phyloP scores from a whole-genome alignment of 163 green algal species.

The Coccomyxa subellipsoidea region DNA sequence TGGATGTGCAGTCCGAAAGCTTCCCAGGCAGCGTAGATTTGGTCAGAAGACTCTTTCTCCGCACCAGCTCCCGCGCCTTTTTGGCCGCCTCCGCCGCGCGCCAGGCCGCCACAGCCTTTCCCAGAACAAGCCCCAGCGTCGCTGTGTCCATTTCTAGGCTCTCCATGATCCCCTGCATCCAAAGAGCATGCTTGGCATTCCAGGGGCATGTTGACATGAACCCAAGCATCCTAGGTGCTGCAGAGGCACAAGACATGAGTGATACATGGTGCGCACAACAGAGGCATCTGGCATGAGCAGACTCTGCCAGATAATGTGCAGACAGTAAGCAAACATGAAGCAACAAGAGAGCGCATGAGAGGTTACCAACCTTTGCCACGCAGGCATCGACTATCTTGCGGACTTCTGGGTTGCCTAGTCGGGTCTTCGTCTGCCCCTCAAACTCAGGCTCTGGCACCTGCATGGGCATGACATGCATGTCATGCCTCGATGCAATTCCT shows the following conservation, averaged over 20 bases:
- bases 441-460: conserved; percentile 94
- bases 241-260: too few relatives aligned
- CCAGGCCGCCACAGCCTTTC: conserved; percentile 62
- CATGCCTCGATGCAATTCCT: too few relatives aligned
- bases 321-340: too few relatives aligned
- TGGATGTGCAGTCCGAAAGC: conserved; percentile 90
- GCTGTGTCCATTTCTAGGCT: conserved; percentile 62
- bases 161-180: conserved; percentile 43
- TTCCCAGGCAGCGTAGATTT: conserved; percentile 91
- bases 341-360: background rate
- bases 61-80: conserved; percentile 86
- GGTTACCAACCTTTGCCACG: conserved; percentile 36
- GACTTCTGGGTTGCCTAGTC: conserved; percentile 92
- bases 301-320: too few relatives aligned
- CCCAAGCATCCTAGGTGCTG: too few relatives aligned
- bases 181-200: too few relatives aligned
- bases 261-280: too few relatives aligned
- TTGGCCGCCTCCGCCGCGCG: conserved; percentile 83
- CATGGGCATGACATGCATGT: conserved; percentile 84
- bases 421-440: conserved; percentile 98
- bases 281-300: too few relatives aligned
- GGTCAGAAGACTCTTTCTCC: conserved; percentile 82
- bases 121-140: conserved; percentile 55
- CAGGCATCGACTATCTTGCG: conserved; percentile 59
- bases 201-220: too few relatives aligned